Percentiles rank a stretch among this genome's conserved stretches.
phyloP scores from a whole-genome alignment of 192 early-diverging fungal genomes.

The Allomyces javanicus region DNA sequence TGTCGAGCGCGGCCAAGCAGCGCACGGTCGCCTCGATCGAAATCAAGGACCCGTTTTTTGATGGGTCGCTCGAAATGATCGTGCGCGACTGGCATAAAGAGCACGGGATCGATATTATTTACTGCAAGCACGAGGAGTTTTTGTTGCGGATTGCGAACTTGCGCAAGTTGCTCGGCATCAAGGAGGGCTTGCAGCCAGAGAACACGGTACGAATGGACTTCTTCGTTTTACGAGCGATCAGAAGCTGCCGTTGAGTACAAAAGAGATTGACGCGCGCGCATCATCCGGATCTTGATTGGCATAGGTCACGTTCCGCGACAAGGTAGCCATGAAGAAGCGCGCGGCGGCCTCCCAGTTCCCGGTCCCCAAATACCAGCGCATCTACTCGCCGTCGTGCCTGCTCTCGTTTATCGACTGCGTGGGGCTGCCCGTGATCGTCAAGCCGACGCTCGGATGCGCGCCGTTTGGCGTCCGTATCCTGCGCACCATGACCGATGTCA shows the following conservation, averaged over 20 bases:
- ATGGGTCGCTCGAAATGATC: constrained; percentile 13
- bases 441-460: constrained; percentile 17
- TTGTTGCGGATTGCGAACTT: constrained; percentile 15
- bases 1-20: constrained; percentile 2
- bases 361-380: constrained; percentile 11
- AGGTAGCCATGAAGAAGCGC: constrained; percentile 13
- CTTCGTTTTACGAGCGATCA: too few species aligned
- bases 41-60: constrained; percentile 6
- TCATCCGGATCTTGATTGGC: background rate
- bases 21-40: constrained; percentile 7
- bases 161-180: constrained; percentile 10
- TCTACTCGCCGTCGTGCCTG: constrained; percentile 12
- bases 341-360: constrained; percentile 7
- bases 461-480: constrained; percentile 7
- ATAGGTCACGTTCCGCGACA: constrained; percentile 14
- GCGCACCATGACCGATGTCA: background rate
- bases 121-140: constrained; percentile 24
- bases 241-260: background rate
- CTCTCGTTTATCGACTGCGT: constrained; percentile 9
- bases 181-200: background rate
- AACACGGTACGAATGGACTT: constrained; percentile 3
- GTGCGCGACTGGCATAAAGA: constrained; percentile 10
- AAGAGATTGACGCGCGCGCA: too few species aligned
- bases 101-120: constrained; percentile 17
- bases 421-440: constrained; percentile 14